Evolutionary conservation across 805 yeast genomes (phyloP).

Genomic region (Wickerhamia fluorescens): DNA sequence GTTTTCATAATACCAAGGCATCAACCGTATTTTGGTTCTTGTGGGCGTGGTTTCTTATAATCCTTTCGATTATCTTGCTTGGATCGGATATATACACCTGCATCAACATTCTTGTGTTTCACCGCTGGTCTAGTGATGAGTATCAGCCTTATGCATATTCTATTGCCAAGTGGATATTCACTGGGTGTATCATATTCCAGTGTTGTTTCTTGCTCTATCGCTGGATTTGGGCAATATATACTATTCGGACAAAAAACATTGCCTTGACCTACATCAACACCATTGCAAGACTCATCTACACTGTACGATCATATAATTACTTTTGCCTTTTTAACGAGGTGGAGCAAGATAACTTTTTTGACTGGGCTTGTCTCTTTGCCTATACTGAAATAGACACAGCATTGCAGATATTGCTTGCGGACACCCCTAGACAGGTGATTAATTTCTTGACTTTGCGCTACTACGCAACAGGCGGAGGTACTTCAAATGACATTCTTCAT

Average conservation of each 20-base stretch:
- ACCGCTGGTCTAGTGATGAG: constrained; percentile 56
- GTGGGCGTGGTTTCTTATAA: constrained; percentile 40
- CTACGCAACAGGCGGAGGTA: constrained; percentile 43
- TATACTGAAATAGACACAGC: constrained; percentile 62
- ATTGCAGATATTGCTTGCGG: constrained; percentile 59
- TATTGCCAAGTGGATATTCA: constrained; percentile 64
- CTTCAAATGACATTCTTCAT: constrained; percentile 30
- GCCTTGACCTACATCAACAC: constrained; percentile 63
- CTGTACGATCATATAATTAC: constrained; percentile 50
- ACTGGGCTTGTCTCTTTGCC: constrained; percentile 59
- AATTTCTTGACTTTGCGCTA: constrained; percentile 62
- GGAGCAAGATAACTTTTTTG: constrained; percentile 54
- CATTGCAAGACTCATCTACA: constrained; percentile 52
- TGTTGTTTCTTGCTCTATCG: constrained; percentile 52
- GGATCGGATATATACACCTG: constrained; percentile 77
- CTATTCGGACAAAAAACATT: constrained; percentile 55
- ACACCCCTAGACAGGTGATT: constrained; percentile 81
- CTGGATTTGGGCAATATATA: constrained; percentile 48
- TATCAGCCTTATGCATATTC: constrained; percentile 40
- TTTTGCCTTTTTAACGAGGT: constrained; percentile 70
- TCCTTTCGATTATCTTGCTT: constrained; percentile 45
- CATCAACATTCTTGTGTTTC: constrained; percentile 62
- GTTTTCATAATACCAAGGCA: constrained; percentile 38
- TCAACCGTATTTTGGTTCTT: constrained; percentile 40
- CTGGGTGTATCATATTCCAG: constrained; percentile 73